Evolutionary conservation across 2,329 filamentous ascomycete genomes (phyloP), one percentile per base, ranked within the genome.

Genomic region (Epichloe amarillans): DNA sequence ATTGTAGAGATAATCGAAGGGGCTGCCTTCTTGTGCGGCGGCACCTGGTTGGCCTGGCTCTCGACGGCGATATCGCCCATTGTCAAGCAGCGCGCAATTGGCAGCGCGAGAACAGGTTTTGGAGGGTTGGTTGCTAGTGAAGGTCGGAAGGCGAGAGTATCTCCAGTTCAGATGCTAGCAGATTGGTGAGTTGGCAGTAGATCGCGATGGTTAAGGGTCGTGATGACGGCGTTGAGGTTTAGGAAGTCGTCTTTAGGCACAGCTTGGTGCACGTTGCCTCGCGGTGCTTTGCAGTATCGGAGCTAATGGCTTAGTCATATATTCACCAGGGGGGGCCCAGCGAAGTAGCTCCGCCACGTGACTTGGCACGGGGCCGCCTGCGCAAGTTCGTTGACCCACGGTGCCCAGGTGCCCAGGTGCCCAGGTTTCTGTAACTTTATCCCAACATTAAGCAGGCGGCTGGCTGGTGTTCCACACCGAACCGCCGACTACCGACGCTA

Each of bases 61-160:
- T 95, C 88, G 65, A 95, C 82, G 62, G 85, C 77, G 66, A 88
- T 80, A 75, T 95, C 88, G 69, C 83, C 90, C 91, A 96, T 96
- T 40, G 66, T 76, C 17, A 40, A 30, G 36, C n/a, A 47, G 48
- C 37, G 47, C 39, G 37, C 47, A 42, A 47, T 45, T 43, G 45
- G 30, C 43, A 36, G 33, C 19, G 49, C 52, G 48, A 19, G 12
- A 36, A 23, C 17, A 7, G 35, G 30, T 6, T 46, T 12, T 39
- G 21, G 33, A 33, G 26, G 30, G 44, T 40, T 47, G 17, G 33
- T 36, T 8, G 12, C 21, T 21, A 19, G 12, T 37, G 10, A 26
- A 26, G 15, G 46, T 36, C 47, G 23, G 2, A 35, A 37, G 12
- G 5, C 30, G 39, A 37, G 15, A 5, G 17, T 26, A 42, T 42